phyloP scores from a whole-genome alignment of 176 grass and related monocot genomes.

The Avena insularis region DNA sequence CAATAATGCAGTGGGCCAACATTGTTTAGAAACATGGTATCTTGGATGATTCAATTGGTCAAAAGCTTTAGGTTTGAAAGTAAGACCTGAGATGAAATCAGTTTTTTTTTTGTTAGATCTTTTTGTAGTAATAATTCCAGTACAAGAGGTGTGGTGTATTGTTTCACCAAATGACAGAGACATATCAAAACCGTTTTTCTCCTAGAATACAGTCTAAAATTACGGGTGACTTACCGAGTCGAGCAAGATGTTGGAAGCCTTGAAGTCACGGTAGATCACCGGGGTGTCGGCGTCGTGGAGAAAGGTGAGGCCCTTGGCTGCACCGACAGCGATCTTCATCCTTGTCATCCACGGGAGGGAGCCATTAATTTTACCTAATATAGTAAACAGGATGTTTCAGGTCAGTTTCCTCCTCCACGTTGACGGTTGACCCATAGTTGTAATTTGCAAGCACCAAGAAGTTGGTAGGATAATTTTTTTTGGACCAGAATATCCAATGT shows the following conservation, averaged over 20 bases:
- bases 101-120: not conserved
- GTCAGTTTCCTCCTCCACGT: constrained; percentile 27
- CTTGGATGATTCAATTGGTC: constrained; percentile 29
- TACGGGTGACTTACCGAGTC: not conserved
- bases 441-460: not conserved
- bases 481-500: not conserved
- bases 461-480: not conserved
- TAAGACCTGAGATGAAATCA: not conserved
- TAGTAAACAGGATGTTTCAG: not conserved
- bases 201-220: not conserved
- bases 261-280: constrained; percentile 86
- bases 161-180: too few relatives aligned
- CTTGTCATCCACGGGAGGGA: constrained; percentile 70
- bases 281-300: constrained; percentile 75
- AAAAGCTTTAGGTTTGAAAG: constrained; percentile 32
- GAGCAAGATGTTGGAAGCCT: constrained; percentile 8
- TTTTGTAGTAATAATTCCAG: not conserved
- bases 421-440: not conserved
- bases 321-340: constrained; percentile 72
- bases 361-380: constrained; percentile 47
- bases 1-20: not conserved
- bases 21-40: constrained; percentile 32
- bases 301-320: constrained; percentile 81
- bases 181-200: too few relatives aligned
- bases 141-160: not conserved